phyloP scores from a whole-genome alignment of 257 asterid genomes.

The Rehmannia glutinosa region DNA sequence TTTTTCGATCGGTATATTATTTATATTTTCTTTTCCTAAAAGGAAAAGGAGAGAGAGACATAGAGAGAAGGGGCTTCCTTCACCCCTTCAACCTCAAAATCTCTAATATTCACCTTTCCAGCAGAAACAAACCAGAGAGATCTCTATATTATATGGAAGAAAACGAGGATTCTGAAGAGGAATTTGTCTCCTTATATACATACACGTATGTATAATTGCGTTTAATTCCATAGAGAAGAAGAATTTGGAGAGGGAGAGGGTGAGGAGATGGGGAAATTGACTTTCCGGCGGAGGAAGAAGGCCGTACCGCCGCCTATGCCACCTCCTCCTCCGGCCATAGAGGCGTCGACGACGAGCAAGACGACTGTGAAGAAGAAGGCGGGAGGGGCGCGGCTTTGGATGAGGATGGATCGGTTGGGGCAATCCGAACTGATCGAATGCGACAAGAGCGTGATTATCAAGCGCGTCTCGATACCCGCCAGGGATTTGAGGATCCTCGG shows the following conservation, averaged over 20 bases:
- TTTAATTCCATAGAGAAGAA: background rate
- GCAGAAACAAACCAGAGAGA: background rate
- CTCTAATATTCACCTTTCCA: background rate
- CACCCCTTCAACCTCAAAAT: slow-evolving; percentile 6
- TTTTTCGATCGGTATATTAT: too few relatives aligned
- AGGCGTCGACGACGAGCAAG: slow-evolving; percentile 31
- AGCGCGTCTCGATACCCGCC: slow-evolving; percentile 80
- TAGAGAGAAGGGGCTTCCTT: background rate
- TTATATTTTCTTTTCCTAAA: too few relatives aligned
- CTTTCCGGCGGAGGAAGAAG: slow-evolving; percentile 60
- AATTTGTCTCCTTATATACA: background rate
- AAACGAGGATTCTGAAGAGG: slow-evolving; percentile 26
- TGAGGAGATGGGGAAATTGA: slow-evolving; percentile 35
- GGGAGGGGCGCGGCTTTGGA: slow-evolving; percentile 83
- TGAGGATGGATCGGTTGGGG: slow-evolving; percentile 87
- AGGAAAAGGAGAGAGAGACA: too few relatives aligned
- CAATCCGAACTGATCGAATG: slow-evolving; percentile 92
- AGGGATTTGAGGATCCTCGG: slow-evolving; percentile 96
- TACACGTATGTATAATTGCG: background rate
- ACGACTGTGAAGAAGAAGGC: slow-evolving; percentile 64
- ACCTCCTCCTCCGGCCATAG: slow-evolving; percentile 44
- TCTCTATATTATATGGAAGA: slow-evolving; percentile 27
- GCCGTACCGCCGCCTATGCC: slow-evolving; percentile 27
- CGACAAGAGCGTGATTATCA: slow-evolving; percentile 68
- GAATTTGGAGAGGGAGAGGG: slow-evolving; percentile 8